phyloP scores from a whole-genome alignment of 352 stramenopile genomes.

The Pythium rishiriense region DNA sequence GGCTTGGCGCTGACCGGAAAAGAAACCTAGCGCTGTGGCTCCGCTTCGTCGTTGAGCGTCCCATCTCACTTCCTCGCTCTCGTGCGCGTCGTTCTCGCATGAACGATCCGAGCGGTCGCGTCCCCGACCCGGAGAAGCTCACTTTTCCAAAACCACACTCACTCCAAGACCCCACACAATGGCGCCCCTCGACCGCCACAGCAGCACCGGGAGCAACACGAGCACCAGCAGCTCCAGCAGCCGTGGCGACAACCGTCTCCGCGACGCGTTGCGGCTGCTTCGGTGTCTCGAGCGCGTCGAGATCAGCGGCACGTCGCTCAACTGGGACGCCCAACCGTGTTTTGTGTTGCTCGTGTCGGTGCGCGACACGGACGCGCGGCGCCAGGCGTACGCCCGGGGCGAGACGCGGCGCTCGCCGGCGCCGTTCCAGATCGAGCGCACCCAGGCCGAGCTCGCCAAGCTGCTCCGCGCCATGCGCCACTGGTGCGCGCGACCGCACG shows the following conservation, averaged over 20 bases:
- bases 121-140: too few species aligned
- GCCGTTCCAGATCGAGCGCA: constrained; percentile 27
- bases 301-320: constrained; percentile 12
- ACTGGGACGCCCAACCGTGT: constrained; percentile 15
- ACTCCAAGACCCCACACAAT: not conserved
- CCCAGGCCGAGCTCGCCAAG: constrained; percentile 6
- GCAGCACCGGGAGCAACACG: not conserved
- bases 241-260: not conserved
- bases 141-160: too few species aligned
- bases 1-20: too few species aligned
- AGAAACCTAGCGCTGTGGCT: too few species aligned
- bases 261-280: constrained; percentile 12
- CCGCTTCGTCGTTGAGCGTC: too few species aligned
- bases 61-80: too few species aligned
- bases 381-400: not conserved
- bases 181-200: not conserved
- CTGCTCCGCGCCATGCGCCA: constrained; percentile 12
- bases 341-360: constrained; percentile 13
- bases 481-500: not conserved
- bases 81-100: too few species aligned
- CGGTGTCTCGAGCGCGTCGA: constrained; percentile 12
- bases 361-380: constrained; percentile 7
- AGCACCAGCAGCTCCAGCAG: not conserved
- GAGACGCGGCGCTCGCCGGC: not conserved
- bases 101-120: too few species aligned